Percentiles rank a stretch among this genome's conserved stretches.
These are phyloP conservation scores for Aspergillus piperis DNA, from an alignment of 2,329 filamentous ascomycete genomes.

Conservation along the genomic window DNA sequence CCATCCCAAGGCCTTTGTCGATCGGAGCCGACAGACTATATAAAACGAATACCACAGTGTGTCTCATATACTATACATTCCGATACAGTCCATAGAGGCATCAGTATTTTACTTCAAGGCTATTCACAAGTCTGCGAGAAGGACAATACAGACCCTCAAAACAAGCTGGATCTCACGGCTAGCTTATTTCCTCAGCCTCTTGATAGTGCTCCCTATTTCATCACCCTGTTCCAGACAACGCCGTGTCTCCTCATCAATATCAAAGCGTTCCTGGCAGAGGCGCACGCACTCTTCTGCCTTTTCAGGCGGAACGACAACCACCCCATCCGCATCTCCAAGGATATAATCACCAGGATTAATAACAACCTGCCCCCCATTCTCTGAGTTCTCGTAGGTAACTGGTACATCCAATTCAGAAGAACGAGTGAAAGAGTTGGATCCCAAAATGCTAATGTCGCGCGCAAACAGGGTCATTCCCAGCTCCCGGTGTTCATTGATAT, in stretches of 20 bases:
- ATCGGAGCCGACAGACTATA: no score
- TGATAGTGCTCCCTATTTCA: conserved; percentile 39
- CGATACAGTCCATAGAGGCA: not conserved
- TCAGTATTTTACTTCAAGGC: not conserved
- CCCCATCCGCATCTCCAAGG: conserved; percentile 37
- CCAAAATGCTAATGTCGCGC: conserved; percentile 32
- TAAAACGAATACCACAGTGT: no score
- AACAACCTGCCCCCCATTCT: conserved; percentile 23
- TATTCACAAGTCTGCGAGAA: no score
- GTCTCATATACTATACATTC: not conserved
- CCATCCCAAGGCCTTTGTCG: no score
- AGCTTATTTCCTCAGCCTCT: conserved; percentile 34
- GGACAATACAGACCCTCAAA: not conserved
- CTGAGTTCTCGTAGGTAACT: conserved; percentile 29
- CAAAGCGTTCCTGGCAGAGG: conserved; percentile 35
- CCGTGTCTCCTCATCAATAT: conserved; percentile 40
- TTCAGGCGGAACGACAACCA: conserved; percentile 22
- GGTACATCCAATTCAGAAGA: conserved; percentile 39
- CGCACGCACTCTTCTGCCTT: conserved; percentile 33
- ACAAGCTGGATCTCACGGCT: not conserved
- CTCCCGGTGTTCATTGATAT: conserved; percentile 37
- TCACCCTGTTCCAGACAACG: conserved; percentile 32
- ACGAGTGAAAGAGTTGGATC: conserved; percentile 38
- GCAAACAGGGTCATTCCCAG: conserved; percentile 36
- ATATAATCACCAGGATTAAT: conserved; percentile 40